phyloP scores from a whole-genome alignment of 2,329 filamentous ascomycete genomes.

The Phoma sp. region DNA sequence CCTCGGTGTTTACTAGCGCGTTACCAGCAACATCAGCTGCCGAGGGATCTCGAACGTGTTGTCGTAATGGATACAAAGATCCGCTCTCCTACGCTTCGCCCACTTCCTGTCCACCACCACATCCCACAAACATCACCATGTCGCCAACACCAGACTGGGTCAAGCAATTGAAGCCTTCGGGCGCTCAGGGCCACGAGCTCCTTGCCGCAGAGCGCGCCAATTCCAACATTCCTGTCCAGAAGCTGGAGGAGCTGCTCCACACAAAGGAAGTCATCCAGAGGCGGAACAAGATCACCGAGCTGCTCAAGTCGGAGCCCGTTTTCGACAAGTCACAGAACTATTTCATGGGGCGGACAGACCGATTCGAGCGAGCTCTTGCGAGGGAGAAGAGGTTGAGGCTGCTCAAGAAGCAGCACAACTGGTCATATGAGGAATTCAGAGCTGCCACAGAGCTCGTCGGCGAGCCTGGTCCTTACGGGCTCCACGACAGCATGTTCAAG shows the following conservation, averaged over 20 bases:
- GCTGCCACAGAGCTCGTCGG: constrained; percentile 72
- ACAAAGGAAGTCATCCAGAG: constrained; percentile 68
- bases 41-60: constrained; percentile 29
- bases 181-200: constrained; percentile 72
- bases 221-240: constrained; percentile 70
- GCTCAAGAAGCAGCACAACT: constrained; percentile 70
- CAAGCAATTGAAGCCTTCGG: constrained; percentile 68
- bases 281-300: constrained; percentile 65
- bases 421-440: constrained; percentile 68
- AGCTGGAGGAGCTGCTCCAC: constrained; percentile 72
- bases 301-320: constrained; percentile 71
- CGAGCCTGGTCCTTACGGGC: constrained; percentile 75
- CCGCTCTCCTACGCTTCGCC: constrained; percentile 5
- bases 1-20: constrained; percentile 37
- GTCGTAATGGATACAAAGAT: constrained; percentile 22
- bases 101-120: constrained; percentile 16
- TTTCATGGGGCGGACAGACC: constrained; percentile 71
- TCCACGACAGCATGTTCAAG: constrained; percentile 75
- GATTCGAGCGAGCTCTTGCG: constrained; percentile 72
- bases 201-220: constrained; percentile 71
- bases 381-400: constrained; percentile 73
- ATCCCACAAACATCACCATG: constrained; percentile 32
- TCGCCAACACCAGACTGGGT: constrained; percentile 66
- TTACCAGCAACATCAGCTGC: constrained; percentile 25
- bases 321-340: constrained; percentile 83